A percentile compares a stretch with the other conserved stretches of the same genome.
phyloP scores from a whole-genome alignment of 345 rosid genomes.

The Salix purpurea region DNA sequence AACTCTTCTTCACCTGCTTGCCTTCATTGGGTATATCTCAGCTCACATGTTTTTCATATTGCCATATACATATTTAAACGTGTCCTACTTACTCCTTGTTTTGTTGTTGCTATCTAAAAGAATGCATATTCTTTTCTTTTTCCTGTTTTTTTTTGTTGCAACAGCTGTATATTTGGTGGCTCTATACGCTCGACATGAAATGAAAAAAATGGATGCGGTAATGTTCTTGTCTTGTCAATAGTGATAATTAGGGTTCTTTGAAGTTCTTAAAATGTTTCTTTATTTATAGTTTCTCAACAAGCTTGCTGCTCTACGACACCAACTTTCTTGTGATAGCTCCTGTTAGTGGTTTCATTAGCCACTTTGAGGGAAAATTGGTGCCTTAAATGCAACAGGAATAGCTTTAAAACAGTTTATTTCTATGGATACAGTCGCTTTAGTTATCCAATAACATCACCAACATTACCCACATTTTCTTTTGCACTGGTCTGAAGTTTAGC shows the following conservation, averaged over 20 bases:
- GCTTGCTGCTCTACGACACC: not conserved
- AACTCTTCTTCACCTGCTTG: conserved; percentile 85
- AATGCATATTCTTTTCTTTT: not conserved
- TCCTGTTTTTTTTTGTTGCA: conserved; percentile 1
- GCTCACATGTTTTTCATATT: conserved; percentile 16
- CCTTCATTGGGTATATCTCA: conserved; percentile 72
- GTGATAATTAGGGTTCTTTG: not conserved
- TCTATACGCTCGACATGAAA: conserved; percentile 72
- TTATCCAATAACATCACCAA: not conserved
- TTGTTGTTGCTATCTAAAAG: conserved; percentile 27
- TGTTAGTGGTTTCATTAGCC: not conserved
- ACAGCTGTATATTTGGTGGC: conserved; percentile 90
- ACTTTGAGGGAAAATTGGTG: not conserved
- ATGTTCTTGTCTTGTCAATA: not conserved
- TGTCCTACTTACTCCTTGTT: not conserved
- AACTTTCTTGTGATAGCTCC: not conserved
- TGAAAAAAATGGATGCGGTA: conserved; percentile 83
- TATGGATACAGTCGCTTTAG: not conserved
- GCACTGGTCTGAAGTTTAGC: not conserved
- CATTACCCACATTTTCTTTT: not conserved
- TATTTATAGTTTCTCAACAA: not conserved
- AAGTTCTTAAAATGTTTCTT: not conserved
- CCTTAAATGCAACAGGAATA: not conserved
- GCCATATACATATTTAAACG: conserved; percentile 1
- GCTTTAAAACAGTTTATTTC: not conserved